These are phyloP conservation scores for Tarenaya hassleriana DNA, from an alignment of 345 rosid species.

Conservation along the genomic window DNA sequence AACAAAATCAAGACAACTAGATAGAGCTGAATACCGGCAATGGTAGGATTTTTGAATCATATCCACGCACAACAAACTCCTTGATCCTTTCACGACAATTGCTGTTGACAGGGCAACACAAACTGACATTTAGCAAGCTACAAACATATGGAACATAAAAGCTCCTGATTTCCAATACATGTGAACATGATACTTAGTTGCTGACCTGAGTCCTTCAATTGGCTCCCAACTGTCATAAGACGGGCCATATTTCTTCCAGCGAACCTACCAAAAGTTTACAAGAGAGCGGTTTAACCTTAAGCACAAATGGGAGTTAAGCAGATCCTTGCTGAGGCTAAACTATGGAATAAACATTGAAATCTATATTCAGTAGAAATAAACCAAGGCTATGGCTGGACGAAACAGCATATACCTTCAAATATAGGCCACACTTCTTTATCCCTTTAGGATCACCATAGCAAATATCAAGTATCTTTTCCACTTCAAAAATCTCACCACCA, in stretches of 20 bases:
- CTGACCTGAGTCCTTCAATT: constrained; percentile 46
- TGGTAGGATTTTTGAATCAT: constrained; percentile 41
- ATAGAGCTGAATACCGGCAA: constrained; percentile 42
- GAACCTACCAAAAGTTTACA: constrained; percentile 35
- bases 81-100: constrained; percentile 36
- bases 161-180: background rate
- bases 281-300: background rate
- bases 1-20: constrained; percentile 2
- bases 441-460: constrained; percentile 47
- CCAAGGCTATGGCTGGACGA: background rate
- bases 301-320: too few species aligned
- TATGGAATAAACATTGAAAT: background rate
- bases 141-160: background rate
- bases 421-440: constrained; percentile 28
- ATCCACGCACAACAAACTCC: constrained; percentile 48
- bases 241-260: constrained; percentile 55
- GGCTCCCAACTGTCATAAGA: constrained; percentile 68
- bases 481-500: constrained; percentile 46
- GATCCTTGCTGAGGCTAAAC: background rate
- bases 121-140: background rate
- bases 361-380: constrained; percentile 4
- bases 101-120: constrained; percentile 27
- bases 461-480: constrained; percentile 40
- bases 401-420: constrained; percentile 42
- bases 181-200: background rate